A percentile compares a stretch with the other conserved stretches of the same genome.
Evolutionary conservation across 2,329 filamentous ascomycete species (phyloP).

Genomic region (Xylaria sp.): DNA sequence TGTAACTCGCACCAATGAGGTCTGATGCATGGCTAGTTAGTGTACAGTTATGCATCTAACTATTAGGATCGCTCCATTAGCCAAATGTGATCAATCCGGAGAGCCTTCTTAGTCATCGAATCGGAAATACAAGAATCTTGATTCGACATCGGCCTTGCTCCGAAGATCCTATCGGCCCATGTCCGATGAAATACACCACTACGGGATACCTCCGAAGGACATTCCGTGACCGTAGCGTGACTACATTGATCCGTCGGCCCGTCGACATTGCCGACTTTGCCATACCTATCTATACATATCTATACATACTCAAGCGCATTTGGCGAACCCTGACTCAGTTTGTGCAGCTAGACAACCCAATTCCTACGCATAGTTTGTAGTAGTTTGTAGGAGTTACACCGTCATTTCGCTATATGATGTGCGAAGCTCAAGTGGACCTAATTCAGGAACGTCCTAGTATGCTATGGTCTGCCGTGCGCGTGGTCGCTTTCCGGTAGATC

Average conservation of each 20-base stretch:
- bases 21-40: constrained; percentile 5
- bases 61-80: not conserved
- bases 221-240: not conserved
- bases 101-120: constrained; percentile 6
- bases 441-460: constrained; percentile 16
- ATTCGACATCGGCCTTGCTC: constrained; percentile 24
- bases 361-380: not conserved
- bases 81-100: not conserved
- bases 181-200: constrained; percentile 5
- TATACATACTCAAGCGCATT: constrained; percentile 13
- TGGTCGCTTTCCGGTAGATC: constrained; percentile 15
- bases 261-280: not conserved
- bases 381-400: constrained; percentile 1
- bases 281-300: not conserved
- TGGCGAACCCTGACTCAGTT: constrained; percentile 15
- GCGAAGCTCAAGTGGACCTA: not conserved
- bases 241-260: constrained; percentile 4
- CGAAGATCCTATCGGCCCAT: constrained; percentile 15
- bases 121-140: constrained; percentile 10
- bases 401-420: constrained; percentile 1
- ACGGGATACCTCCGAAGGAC: constrained; percentile 13
- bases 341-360: not conserved
- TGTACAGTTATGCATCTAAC: too few relatives aligned
- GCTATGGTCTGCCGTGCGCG: not conserved
- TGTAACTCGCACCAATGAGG: too few relatives aligned